These are phyloP conservation scores for Chloranthus sessilifolius DNA, from an alignment of 164 flowering plant genomes.

Conservation along the genomic window DNA sequence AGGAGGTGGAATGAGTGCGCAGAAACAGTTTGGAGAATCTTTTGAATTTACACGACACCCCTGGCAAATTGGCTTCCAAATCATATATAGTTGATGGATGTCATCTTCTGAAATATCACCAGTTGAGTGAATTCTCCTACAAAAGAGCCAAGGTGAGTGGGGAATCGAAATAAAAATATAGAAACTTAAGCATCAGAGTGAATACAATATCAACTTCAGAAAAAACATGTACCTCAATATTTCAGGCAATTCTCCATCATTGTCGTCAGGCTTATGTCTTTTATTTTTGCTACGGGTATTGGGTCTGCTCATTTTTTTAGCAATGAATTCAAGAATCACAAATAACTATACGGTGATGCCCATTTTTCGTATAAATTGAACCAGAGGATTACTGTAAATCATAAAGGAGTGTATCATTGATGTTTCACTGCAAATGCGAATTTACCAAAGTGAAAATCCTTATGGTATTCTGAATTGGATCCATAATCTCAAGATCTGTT, in stretches of 20 bases:
- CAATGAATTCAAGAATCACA: no score
- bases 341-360: not conserved
- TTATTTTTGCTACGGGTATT: constrained; percentile 72
- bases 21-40: constrained; percentile 95
- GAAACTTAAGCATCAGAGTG: not conserved
- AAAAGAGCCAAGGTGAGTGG: constrained; percentile 9
- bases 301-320: constrained; percentile 41
- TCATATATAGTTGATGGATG: constrained; percentile 52
- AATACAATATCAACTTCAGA: not conserved
- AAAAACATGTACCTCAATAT: constrained; percentile 44
- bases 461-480: no score
- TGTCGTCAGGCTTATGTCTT: constrained; percentile 38
- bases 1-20: constrained; percentile 76
- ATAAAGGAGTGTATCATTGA: no score
- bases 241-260: constrained; percentile 37
- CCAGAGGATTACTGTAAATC: not conserved
- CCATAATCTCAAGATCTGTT: no score
- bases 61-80: constrained; percentile 71
- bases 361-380: constrained; percentile 6
- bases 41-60: constrained; percentile 87
- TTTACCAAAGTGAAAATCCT: no score
- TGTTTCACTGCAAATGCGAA: no score
- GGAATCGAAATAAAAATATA: not conserved
- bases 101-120: constrained; percentile 55
- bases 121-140: constrained; percentile 65